These are phyloP conservation scores for Lactarius evosmus DNA, from an alignment of 768 basidiomycete species.

Conservation along the genomic window DNA sequence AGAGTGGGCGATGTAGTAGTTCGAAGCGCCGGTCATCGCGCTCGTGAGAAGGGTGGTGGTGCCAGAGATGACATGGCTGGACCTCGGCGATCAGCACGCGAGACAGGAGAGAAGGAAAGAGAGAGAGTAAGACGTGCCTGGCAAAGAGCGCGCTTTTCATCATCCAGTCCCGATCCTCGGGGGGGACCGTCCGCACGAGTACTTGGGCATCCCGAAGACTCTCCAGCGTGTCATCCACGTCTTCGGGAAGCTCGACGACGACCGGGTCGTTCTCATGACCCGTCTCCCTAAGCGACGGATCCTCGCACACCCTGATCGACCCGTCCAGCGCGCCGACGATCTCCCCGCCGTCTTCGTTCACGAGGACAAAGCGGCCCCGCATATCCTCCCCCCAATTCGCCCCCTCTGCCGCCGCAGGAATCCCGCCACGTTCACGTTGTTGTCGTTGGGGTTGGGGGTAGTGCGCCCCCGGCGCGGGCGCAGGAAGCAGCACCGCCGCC, in stretches of 20 bases:
- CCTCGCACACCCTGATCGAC: slow-evolving; percentile 23
- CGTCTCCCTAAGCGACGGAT: slow-evolving; percentile 22
- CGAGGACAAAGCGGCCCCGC: slow-evolving; percentile 28
- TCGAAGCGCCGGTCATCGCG: slow-evolving; percentile 27
- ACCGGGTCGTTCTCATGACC: slow-evolving; percentile 24
- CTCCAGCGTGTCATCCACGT: slow-evolving; percentile 13
- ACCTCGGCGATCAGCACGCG: neutral
- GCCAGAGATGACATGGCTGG: slow-evolving; percentile 27
- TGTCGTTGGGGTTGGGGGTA: neutral
- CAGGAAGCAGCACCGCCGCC: neutral
- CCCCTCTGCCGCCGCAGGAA: neutral
- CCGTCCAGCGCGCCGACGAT: slow-evolving; percentile 25
- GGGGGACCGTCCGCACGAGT: slow-evolving; percentile 26
- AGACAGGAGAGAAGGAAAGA: neutral
- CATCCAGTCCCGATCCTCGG: slow-evolving; percentile 28
- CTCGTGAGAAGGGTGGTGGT: slow-evolving; percentile 24
- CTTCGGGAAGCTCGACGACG: slow-evolving; percentile 27
- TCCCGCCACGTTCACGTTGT: no score
- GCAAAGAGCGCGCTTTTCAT: slow-evolving; percentile 25
- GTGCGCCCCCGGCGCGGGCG: neutral
- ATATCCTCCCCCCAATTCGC: slow-evolving; percentile 14
- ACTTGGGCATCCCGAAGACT: slow-evolving; percentile 19
- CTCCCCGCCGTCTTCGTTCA: slow-evolving; percentile 26
- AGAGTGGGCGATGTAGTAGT: slow-evolving; percentile 23
- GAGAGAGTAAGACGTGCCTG: slow-evolving; percentile 10